Conservation (phyloP, 352 stramenopile species). For the Phytopythium delawarense region DNA sequence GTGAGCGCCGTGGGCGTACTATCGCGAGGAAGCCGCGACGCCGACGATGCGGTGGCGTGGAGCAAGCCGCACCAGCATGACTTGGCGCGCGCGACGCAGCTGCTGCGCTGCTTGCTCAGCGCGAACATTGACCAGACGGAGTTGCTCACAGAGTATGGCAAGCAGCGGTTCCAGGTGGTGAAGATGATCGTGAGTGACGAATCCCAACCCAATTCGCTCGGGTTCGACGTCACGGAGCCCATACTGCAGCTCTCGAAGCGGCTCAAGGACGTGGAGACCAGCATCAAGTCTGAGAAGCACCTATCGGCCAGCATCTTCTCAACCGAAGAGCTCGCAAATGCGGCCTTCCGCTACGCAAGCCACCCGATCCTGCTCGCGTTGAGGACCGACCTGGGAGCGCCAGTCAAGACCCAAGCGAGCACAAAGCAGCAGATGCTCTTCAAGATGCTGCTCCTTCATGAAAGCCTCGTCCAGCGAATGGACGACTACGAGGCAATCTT, state of each 20-base stretch:
- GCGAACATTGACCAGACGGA: slow-evolving; percentile 46
- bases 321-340: slow-evolving; percentile 57
- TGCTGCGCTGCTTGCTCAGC: slow-evolving; percentile 59
- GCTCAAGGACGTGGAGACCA: slow-evolving; percentile 48
- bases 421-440: slow-evolving; percentile 33
- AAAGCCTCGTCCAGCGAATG: slow-evolving; percentile 31
- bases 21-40: slow-evolving; percentile 37
- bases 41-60: slow-evolving; percentile 24
- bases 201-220: slow-evolving; percentile 20
- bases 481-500: slow-evolving; percentile 33
- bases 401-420: not conserved
- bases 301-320: slow-evolving; percentile 47
- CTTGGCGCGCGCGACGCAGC: slow-evolving; percentile 42
- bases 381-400: slow-evolving; percentile 34
- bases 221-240: slow-evolving; percentile 27
- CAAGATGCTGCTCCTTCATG: slow-evolving; percentile 57
- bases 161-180: slow-evolving; percentile 60
- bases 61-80: slow-evolving; percentile 48
- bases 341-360: slow-evolving; percentile 49
- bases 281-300: slow-evolving; percentile 53
- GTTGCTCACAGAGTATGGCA: slow-evolving; percentile 59
- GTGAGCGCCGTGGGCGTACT: slow-evolving; percentile 63
- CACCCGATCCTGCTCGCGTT: slow-evolving; percentile 53
- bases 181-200: slow-evolving; percentile 49
- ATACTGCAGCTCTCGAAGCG: slow-evolving; percentile 31